Percentiles rank a stretch among this genome's conserved stretches.
Evolutionary conservation across 1,284 basidiomycete species (phyloP).

Genomic region (Leccinum fallax): DNA sequence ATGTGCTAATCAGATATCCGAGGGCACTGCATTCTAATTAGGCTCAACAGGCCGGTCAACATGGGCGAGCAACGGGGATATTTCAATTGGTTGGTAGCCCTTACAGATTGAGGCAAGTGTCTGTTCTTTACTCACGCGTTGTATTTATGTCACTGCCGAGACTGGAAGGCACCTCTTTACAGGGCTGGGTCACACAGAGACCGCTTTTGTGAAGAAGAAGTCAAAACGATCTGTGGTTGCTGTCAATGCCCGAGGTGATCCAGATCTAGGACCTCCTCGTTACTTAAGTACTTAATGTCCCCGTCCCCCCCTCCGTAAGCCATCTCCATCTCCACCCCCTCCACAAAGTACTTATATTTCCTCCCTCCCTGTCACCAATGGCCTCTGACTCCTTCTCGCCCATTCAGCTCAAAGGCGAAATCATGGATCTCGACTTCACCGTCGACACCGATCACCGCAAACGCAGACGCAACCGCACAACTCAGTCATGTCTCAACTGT

Average conservation of each 20-base stretch:
- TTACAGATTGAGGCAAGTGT: constrained; percentile 28
- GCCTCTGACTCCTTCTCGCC: constrained; percentile 36
- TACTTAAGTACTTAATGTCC: constrained; percentile 41
- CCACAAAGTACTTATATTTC: constrained; percentile 37
- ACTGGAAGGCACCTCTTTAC: constrained; percentile 36
- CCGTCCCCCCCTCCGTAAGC: constrained; percentile 32
- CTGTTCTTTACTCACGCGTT: constrained; percentile 37
- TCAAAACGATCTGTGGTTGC: constrained; percentile 33
- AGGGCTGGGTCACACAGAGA: constrained; percentile 38
- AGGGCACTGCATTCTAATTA: constrained; percentile 42
- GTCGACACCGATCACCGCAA: constrained; percentile 69
- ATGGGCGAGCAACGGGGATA: constrained; percentile 23
- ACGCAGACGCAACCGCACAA: constrained; percentile 84
- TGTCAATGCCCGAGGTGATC: constrained; percentile 40
- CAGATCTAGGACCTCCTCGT: constrained; percentile 32
- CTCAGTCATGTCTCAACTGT: constrained; percentile 87
- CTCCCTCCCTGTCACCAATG: constrained; percentile 34
- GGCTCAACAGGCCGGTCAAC: constrained; percentile 33
- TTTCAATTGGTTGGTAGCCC: constrained; percentile 16
- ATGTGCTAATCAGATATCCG: constrained; percentile 40
- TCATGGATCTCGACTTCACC: constrained; percentile 69
- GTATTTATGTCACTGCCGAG: constrained; percentile 41
- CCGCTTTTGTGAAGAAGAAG: constrained; percentile 39
- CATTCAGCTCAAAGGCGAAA: constrained; percentile 62
- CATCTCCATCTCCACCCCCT: constrained; percentile 24